Conservation (phyloP, 108 stramenopile species). For the Skeletonema costatum region DNA sequence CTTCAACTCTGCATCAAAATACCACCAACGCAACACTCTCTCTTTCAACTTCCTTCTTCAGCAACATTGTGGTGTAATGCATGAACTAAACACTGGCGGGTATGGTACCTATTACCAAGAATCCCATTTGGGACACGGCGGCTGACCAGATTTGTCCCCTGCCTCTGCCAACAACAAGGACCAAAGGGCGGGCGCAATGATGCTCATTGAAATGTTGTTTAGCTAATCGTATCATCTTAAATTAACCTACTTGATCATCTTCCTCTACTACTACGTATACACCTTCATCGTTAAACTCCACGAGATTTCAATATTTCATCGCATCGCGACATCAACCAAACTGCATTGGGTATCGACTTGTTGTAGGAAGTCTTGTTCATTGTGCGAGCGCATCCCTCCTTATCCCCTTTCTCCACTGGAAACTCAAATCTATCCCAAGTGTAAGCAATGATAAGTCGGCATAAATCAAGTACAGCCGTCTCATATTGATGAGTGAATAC, state of each 20-base stretch:
- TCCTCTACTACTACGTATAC: no score
- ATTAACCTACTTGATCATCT: background rate
- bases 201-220: no score
- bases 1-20: background rate
- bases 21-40: no score
- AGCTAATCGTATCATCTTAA: background rate
- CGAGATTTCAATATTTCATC: conserved; percentile 28
- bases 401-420: conserved; percentile 34
- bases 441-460: conserved; percentile 66
- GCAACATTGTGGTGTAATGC: no score
- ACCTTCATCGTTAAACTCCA: conserved; percentile 1
- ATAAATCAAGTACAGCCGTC: conserved; percentile 58
- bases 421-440: conserved; percentile 61
- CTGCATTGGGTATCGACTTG: conserved; percentile 49
- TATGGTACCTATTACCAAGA: no score
- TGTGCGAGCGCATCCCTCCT: conserved; percentile 26
- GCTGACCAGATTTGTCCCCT: no score
- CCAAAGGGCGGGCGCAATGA: no score
- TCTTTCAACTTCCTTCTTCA: no score
- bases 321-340: conserved; percentile 59
- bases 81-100: no score
- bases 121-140: no score
- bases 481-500: conserved; percentile 57
- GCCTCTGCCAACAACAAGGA: no score
- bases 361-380: conserved; percentile 65